Evolutionary conservation across 345 rosid species (phyloP).

Genomic region (Citrus unshiu): DNA sequence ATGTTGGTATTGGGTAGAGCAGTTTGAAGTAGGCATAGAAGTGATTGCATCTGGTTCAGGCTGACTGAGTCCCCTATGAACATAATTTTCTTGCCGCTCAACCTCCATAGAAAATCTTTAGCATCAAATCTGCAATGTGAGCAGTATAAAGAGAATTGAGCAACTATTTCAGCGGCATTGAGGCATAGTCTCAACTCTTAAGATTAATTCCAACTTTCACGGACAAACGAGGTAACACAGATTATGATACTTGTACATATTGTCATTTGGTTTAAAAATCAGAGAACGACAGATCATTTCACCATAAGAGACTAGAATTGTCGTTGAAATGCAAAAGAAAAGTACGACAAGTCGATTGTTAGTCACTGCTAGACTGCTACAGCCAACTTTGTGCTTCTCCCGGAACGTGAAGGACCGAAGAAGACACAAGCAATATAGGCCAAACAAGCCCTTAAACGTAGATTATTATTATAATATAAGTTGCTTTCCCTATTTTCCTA

Average conservation of each 20-base stretch:
- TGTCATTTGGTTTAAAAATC: not conserved
- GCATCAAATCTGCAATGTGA: conserved; percentile 48
- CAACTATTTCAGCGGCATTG: too few relatives aligned
- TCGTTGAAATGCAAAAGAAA: not conserved
- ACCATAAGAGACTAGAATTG: not conserved
- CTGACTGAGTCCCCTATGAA: conserved; percentile 67
- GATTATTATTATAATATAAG: too few relatives aligned
- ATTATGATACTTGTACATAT: not conserved
- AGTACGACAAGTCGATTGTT: not conserved
- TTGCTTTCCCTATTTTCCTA: too few relatives aligned
- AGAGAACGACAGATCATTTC: not conserved
- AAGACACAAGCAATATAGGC: not conserved
- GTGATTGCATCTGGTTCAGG: conserved; percentile 55
- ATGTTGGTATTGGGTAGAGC: conserved; percentile 40
- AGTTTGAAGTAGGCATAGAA: conserved; percentile 53
- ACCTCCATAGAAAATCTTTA: conserved; percentile 31
- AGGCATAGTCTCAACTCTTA: too few relatives aligned
- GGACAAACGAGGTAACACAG: too few relatives aligned
- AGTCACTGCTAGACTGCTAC: not conserved
- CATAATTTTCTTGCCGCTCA: conserved; percentile 52
- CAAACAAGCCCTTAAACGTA: not conserved
- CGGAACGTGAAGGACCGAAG: too few relatives aligned
- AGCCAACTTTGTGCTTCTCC: not conserved
- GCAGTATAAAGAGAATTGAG: too few relatives aligned
- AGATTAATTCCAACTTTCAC: too few relatives aligned